Conservation (phyloP, 179 eudicot species). For the Heliamphora pulchella region DNA sequence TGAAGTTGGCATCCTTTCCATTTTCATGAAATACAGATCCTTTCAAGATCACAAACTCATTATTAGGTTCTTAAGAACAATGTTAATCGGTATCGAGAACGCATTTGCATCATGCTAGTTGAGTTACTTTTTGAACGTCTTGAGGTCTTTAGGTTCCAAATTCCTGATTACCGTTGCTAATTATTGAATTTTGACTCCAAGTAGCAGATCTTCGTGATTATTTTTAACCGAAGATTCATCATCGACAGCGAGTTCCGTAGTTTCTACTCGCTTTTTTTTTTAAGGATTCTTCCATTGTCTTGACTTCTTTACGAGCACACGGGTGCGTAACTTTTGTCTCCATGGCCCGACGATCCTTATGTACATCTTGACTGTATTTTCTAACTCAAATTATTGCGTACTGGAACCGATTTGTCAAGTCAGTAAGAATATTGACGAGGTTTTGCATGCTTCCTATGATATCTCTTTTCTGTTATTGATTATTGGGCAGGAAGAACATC, state of each 20-base stretch:
- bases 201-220: background rate
- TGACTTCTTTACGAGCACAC: background rate
- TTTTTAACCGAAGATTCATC: background rate
- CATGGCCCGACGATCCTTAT: background rate
- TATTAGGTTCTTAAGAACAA: background rate
- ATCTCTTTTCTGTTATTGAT: background rate
- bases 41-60: background rate
- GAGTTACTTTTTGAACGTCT: background rate
- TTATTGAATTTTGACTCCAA: background rate
- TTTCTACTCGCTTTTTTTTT: no score
- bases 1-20: background rate
- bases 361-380: background rate
- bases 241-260: background rate
- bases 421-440: background rate
- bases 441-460: background rate
- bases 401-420: constrained; percentile 3
- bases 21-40: background rate
- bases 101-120: background rate
- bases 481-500: background rate
- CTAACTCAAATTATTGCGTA: background rate
- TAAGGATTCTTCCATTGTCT: background rate
- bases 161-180: background rate
- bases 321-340: background rate
- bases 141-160: background rate
- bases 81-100: background rate